Evolutionary conservation across 2,329 filamentous ascomycete genomes (phyloP), one percentile per base, ranked within the genome.

Genomic region (Venturia aucupariae): DNA sequence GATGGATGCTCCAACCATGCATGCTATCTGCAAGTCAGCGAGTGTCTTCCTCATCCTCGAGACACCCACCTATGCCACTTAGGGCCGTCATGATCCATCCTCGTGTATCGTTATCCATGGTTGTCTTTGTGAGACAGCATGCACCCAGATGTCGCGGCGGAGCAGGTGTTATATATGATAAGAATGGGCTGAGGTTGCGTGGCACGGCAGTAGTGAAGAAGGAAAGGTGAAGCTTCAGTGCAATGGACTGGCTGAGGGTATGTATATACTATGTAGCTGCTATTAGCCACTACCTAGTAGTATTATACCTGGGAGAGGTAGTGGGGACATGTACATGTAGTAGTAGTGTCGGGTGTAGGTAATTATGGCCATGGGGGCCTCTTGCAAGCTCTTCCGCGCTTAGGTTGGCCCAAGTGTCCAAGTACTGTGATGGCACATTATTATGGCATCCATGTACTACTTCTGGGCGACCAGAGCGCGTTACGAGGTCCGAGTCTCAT

Each of bases 1-100:
- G 71, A 97, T 86, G 60, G 86, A 84, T 41, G 93, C 89, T 66
- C 92, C 92, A 61, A 90, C 75, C 38, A 74, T 74, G 64, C 75
- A 76, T 51, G 75, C 75, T 75, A 67, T 64, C 24, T 46, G 39
- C 42, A 17, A 22, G 42, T 64, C 41, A 63, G 63, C 32, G 62
- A 5, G n/a, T 42, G 27, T 30, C 30, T 19, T 24, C 4, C 3
- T 32, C 39, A 24, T 19, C 17, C 24, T 42, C 32, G 30, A 27
- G 67, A 71, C 38, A 39, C 51, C 62, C 75, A 88, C 86, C 85
- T 72, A 92, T 86, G 72, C 92, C 96, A 75, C 92, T 90, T 68
- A 92, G 81, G 71, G 83, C 87, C 67, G 85, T 82, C 89, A 97
- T 90, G 70, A 97, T 88, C 93, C 93, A 97, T 71, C 94, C 93